A percentile compares a stretch with the other conserved stretches of the same genome.
Conservation (phyloP, 352 stramenopile genomes). For the Pythium brachiatum region DNA sequence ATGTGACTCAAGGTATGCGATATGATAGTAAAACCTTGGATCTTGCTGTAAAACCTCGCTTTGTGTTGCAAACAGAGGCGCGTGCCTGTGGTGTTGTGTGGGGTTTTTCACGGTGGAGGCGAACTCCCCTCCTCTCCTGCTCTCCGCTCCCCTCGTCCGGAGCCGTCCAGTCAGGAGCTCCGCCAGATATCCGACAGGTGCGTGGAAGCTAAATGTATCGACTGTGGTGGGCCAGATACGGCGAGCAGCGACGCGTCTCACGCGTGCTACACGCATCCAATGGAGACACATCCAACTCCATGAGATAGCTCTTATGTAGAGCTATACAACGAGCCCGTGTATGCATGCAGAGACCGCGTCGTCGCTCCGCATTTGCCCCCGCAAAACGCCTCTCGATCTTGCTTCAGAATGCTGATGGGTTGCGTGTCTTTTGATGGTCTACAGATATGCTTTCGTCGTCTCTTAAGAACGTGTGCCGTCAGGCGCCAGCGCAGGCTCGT, state of each 20-base stretch:
- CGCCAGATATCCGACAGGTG: constrained; percentile 26
- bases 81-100: constrained; percentile 4
- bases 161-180: constrained; percentile 25
- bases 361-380: background rate
- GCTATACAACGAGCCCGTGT: background rate
- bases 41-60: constrained; percentile 11
- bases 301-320: background rate
- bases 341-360: background rate
- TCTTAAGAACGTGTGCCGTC: constrained; percentile 66
- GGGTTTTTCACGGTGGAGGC: background rate
- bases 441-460: constrained; percentile 66
- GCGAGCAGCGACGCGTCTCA: background rate
- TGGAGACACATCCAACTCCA: background rate
- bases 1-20: background rate
- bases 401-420: background rate
- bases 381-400: background rate
- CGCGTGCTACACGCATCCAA: background rate
- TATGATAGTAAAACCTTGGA: constrained; percentile 6
- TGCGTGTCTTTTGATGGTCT: background rate
- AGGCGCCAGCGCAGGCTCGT: constrained; percentile 33
- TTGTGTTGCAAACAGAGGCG: background rate
- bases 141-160: constrained; percentile 12
- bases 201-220: constrained; percentile 8
- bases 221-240: background rate
- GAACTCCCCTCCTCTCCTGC: constrained; percentile 11